Base-by-base conservation (phyloP, 148 eudicot species). In the Fallopia convolvulus region DNA sequence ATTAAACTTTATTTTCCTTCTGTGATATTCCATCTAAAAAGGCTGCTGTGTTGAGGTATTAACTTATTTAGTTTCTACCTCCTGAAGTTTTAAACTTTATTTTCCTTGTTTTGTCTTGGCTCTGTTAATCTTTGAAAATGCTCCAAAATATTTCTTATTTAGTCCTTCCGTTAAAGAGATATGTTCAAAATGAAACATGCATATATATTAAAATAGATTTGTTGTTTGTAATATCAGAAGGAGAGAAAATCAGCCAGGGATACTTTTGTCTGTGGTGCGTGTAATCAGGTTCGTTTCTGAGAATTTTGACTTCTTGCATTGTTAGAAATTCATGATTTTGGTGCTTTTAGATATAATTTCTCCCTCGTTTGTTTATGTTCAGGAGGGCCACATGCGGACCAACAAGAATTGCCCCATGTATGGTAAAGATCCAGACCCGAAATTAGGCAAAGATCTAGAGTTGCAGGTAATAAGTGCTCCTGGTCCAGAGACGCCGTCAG, bases 361-460 rank as follows among this genome's bases (percentile, higher is more conserved):
- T 74, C 73, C 71, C 63, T 40, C 42, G 46, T 70, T 44, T 44
- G 47, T 7, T 79, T 74, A 68, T 60, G 77, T 33, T 78, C 86
- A 95, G 99, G 91, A 87, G 78, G 99, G 99, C 77, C 99, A 95
- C 79, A 95, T 95, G 97, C 84, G 94, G 79, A 95, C 99, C 49
- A 95, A 95, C 83, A 95, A 92, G 80, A 82, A 95, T 80, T 95
- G 99, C 79, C 94, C 99, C 79, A 95, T 82, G 79, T 95, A 88
- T 77, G 80, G 97, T 41, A 96, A 92, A 79, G 97, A 95, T 76
- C 52, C 85, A 44, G 47, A 44, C 79, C 94, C 99, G 78, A 95
- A 82, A 79, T 95, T 88, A 76, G 80, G 97, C 47, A 96, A 92
- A 79, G 97, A 95, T 77, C 52, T 85, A 36, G 97, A 89, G 32